phyloP scores from a whole-genome alignment of 2,329 filamentous ascomycete genomes.

The Penicillium sp. region DNA sequence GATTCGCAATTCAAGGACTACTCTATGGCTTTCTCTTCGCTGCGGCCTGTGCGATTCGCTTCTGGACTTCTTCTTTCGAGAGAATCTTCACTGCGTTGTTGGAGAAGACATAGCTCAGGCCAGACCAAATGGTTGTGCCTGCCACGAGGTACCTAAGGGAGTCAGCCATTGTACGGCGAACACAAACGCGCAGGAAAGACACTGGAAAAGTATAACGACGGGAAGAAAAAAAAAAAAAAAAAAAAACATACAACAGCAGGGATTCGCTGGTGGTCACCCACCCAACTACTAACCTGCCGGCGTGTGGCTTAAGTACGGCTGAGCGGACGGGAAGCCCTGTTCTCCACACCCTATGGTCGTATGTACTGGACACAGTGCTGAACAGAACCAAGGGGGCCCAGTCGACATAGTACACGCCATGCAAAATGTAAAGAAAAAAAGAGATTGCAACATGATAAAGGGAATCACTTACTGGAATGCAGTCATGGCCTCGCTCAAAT shows the following conservation, averaged over 20 bases:
- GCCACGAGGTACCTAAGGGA: slow-evolving; percentile 74
- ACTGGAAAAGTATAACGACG: background rate
- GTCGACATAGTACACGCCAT: background rate
- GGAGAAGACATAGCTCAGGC: slow-evolving; percentile 83
- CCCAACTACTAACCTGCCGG: slow-evolving; percentile 50
- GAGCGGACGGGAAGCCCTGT: slow-evolving; percentile 51
- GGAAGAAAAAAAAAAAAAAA: slow-evolving; percentile 16
- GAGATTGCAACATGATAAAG: background rate
- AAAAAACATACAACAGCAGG: slow-evolving; percentile 45
- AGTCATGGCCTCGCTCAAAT: slow-evolving; percentile 61
- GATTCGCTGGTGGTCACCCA: slow-evolving; percentile 51
- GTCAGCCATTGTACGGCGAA: slow-evolving; percentile 2
- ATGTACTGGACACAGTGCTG: slow-evolving; percentile 24
- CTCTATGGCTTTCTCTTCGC: slow-evolving; percentile 24
- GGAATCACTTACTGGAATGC: slow-evolving; percentile 42
- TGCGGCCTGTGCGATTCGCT: slow-evolving; percentile 32
- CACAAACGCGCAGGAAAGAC: background rate
- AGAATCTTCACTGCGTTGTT: slow-evolving; percentile 92
- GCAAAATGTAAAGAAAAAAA: background rate
- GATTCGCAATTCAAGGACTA: background rate
- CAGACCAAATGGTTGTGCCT: slow-evolving; percentile 87
- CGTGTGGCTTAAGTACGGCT: slow-evolving; percentile 50
- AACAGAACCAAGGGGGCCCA: slow-evolving; percentile 9
- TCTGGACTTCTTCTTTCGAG: slow-evolving; percentile 43
- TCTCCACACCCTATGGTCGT: slow-evolving; percentile 49